Percentiles rank a stretch among this genome's conserved stretches.
These are phyloP conservation scores for Phytophthora hybrid DNA, from an alignment of 352 stramenopile genomes.

Conservation along the genomic window DNA sequence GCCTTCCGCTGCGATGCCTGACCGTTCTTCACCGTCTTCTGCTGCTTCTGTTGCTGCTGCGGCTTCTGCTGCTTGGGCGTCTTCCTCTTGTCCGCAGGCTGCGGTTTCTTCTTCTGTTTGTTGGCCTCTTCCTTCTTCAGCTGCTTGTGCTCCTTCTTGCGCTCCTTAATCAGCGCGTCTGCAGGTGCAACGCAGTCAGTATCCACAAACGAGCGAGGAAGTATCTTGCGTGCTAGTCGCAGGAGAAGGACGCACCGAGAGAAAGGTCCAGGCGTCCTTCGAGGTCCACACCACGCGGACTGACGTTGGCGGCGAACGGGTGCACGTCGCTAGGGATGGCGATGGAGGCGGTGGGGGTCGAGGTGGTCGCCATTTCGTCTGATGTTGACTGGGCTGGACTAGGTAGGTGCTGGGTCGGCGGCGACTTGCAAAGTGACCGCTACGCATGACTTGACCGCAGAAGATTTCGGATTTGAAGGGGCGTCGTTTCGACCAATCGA, in stretches of 20 bases:
- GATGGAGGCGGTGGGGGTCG: slow-evolving; percentile 29
- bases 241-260: slow-evolving; percentile 39
- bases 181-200: slow-evolving; percentile 14
- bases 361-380: slow-evolving; percentile 17
- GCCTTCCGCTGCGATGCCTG: slow-evolving; percentile 48
- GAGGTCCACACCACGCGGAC: slow-evolving; percentile 43
- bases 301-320: slow-evolving; percentile 22
- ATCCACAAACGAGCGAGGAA: not conserved
- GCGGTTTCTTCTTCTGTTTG: slow-evolving; percentile 21
- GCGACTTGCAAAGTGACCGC: slow-evolving; percentile 28
- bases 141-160: slow-evolving; percentile 62
- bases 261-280: slow-evolving; percentile 56
- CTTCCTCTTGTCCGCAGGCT: slow-evolving; percentile 32
- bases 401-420: not conserved
- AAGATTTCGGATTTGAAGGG: slow-evolving; percentile 19
- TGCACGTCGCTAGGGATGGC: slow-evolving; percentile 30
- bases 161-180: slow-evolving; percentile 81
- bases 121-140: slow-evolving; percentile 49
- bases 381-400: not conserved
- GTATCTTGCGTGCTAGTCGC: slow-evolving; percentile 11
- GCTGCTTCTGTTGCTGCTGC: slow-evolving; percentile 10
- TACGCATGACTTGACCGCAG: slow-evolving; percentile 6
- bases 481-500: slow-evolving; percentile 20
- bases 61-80: slow-evolving; percentile 25
- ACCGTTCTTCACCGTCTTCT: slow-evolving; percentile 31